Evolutionary conservation across 2,329 filamentous ascomycete genomes (phyloP).

Genomic region (Davidsoniella neocaledoniae): DNA sequence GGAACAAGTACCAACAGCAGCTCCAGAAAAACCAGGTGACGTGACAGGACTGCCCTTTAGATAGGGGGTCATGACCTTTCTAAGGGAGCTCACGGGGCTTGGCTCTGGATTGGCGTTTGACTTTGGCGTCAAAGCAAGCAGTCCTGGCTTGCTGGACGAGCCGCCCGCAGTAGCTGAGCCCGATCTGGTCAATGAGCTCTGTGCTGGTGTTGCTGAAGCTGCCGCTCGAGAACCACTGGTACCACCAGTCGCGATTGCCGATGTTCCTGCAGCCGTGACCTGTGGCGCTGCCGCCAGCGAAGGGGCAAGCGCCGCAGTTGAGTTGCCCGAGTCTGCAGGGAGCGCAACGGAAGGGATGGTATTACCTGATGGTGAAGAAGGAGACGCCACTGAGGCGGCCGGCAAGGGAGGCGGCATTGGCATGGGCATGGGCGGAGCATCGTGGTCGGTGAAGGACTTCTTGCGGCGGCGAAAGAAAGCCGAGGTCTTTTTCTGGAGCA

Average conservation of each 20-base stretch:
- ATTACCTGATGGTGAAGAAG: not conserved
- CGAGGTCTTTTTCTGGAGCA: slow-evolving; percentile 75
- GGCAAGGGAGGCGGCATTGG: slow-evolving; percentile 27
- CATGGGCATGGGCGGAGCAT: slow-evolving; percentile 44
- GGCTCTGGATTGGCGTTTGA: slow-evolving; percentile 23
- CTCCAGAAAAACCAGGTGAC: slow-evolving; percentile 1
- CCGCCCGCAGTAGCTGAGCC: slow-evolving; percentile 3
- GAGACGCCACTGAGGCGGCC: slow-evolving; percentile 10
- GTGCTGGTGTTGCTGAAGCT: not conserved
- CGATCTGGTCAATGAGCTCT: not conserved
- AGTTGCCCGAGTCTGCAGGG: not conserved
- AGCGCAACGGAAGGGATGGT: slow-evolving; percentile 1
- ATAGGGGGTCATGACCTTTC: slow-evolving; percentile 78
- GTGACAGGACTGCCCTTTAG: slow-evolving; percentile 24
- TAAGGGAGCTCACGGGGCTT: slow-evolving; percentile 63
- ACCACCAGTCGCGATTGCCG: not conserved
- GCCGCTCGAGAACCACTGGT: not conserved
- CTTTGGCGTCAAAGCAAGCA: slow-evolving; percentile 23
- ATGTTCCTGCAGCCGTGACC: too few relatives aligned
- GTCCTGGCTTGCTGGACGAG: slow-evolving; percentile 14
- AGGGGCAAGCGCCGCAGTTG: too few relatives aligned
- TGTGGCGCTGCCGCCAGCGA: not conserved
- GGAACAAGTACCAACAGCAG: not conserved
- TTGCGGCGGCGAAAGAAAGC: slow-evolving; percentile 90
- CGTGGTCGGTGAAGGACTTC: slow-evolving; percentile 60